A percentile compares a stretch with the other conserved stretches of the same genome.
These are phyloP conservation scores for Thinopyrum elongatum DNA, from an alignment of 176 grass and related monocot species.

Conservation along the genomic window DNA sequence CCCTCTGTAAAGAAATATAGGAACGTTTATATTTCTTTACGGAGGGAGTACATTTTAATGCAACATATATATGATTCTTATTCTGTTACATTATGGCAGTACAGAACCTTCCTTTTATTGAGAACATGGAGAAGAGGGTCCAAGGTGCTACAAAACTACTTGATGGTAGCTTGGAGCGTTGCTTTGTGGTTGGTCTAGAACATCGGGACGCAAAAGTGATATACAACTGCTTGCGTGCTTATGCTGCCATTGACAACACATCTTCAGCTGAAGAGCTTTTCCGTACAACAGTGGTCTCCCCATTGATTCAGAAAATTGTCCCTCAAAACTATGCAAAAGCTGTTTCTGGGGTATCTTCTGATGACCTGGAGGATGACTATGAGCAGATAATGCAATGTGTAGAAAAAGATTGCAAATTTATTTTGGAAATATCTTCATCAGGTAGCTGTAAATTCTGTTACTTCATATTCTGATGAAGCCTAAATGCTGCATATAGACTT, in stretches of 20 bases:
- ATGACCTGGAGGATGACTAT: slow-evolving; percentile 85
- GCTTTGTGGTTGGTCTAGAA: slow-evolving; percentile 84
- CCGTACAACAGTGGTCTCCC: slow-evolving; percentile 72
- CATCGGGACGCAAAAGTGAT: slow-evolving; percentile 75
- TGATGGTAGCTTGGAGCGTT: slow-evolving; percentile 76
- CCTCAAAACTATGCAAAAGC: slow-evolving; percentile 61
- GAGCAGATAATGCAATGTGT: slow-evolving; percentile 66
- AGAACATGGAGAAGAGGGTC: slow-evolving; percentile 99
- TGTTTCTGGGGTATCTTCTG: slow-evolving; percentile 53
- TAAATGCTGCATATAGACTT: not conserved
- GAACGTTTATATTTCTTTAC: no score
- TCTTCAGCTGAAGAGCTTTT: slow-evolving; percentile 91
- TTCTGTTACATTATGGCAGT: slow-evolving; percentile 69
- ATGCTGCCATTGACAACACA: slow-evolving; percentile 96
- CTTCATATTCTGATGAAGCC: not conserved
- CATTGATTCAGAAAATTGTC: slow-evolving; percentile 78
- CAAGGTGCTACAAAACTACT: slow-evolving; percentile 79
- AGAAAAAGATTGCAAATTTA: slow-evolving; percentile 96
- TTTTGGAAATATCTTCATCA: slow-evolving; percentile 90
- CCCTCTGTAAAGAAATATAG: no score
- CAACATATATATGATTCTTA: slow-evolving; percentile 61
- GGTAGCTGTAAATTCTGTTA: slow-evolving; percentile 39
- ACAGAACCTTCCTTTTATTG: slow-evolving; percentile 99
- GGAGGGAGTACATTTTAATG: not conserved
- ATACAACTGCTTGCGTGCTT: slow-evolving; percentile 94